phyloP scores from a whole-genome alignment of 177 flowering plant species.

The Vitis hybrid region DNA sequence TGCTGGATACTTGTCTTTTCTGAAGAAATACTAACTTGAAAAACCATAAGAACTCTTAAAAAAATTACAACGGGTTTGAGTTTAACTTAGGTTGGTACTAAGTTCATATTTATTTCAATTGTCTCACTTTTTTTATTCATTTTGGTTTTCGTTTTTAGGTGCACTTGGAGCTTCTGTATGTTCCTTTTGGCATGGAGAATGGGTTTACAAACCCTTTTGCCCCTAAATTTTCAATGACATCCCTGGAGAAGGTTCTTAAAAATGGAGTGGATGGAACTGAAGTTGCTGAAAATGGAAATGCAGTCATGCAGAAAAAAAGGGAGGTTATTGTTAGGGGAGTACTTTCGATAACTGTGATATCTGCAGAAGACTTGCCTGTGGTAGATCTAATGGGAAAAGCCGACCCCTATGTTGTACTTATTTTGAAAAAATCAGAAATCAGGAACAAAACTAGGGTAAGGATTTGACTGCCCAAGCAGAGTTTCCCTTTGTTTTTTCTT shows the following conservation, averaged over 20 bases:
- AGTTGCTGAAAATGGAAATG: slow-evolving; percentile 36
- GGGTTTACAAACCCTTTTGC: slow-evolving; percentile 70
- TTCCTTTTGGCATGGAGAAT: slow-evolving; percentile 70
- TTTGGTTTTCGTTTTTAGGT: slow-evolving; percentile 45
- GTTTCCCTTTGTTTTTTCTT: background rate
- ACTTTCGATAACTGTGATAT: slow-evolving; percentile 80
- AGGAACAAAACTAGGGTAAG: slow-evolving; percentile 84
- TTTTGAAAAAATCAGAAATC: slow-evolving; percentile 73
- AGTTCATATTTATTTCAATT: background rate
- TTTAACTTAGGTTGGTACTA: background rate
- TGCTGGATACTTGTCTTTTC: too few relatives aligned
- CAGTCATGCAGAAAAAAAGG: slow-evolving; percentile 43
- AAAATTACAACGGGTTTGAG: too few relatives aligned
- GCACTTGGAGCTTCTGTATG: slow-evolving; percentile 92
- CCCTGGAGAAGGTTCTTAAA: slow-evolving; percentile 73
- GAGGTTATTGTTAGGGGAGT: slow-evolving; percentile 93
- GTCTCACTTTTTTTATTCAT: background rate
- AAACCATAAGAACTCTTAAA: too few relatives aligned
- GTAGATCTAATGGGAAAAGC: slow-evolving; percentile 88
- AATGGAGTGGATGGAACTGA: slow-evolving; percentile 53
- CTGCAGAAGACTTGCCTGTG: slow-evolving; percentile 91
- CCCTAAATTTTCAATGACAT: slow-evolving; percentile 62
- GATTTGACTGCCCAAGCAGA: background rate
- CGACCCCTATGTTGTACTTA: slow-evolving; percentile 83
- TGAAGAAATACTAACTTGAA: too few relatives aligned